Percentiles rank a stretch among this genome's conserved stretches.
Conservation (phyloP, 192 early-diverging fungal species). For the Linnemannia elongata region DNA sequence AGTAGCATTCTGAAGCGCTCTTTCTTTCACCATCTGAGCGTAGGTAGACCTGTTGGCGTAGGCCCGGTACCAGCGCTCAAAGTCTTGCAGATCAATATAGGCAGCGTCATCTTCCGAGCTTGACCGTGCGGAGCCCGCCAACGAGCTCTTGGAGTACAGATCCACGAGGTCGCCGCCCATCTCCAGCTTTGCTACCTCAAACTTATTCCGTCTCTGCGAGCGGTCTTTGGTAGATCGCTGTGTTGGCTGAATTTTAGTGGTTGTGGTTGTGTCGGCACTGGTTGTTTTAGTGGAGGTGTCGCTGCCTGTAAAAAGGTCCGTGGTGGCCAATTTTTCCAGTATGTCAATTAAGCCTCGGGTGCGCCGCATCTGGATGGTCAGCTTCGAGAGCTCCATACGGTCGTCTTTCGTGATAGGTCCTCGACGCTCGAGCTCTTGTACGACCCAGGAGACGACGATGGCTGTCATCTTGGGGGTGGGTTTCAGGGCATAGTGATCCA, state of each 20-base stretch:
- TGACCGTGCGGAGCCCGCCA: conserved; percentile 30
- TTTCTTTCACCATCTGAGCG: conserved; percentile 16
- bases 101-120: conserved; percentile 2
- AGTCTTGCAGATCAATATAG: conserved; percentile 33
- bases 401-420: conserved; percentile 6
- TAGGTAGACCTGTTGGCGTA: conserved; percentile 26
- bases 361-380: conserved; percentile 28
- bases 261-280: not conserved
- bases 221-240: not conserved
- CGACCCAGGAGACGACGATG: conserved; percentile 38
- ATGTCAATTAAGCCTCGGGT: conserved; percentile 37
- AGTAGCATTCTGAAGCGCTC: not conserved
- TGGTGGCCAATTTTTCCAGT: conserved; percentile 29
- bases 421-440: conserved; percentile 26
- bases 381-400: conserved; percentile 18
- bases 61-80: conserved; percentile 43
- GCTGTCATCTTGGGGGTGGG: conserved; percentile 50
- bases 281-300: not conserved
- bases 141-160: conserved; percentile 6
- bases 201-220: not conserved
- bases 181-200: conserved; percentile 21
- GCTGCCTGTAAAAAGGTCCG: too few species aligned
- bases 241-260: not conserved
- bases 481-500: conserved; percentile 33
- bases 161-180: conserved; percentile 53